Evolutionary conservation across 2,329 filamentous ascomycete genomes (phyloP).

Genomic region (Lachnellula occidentalis): DNA sequence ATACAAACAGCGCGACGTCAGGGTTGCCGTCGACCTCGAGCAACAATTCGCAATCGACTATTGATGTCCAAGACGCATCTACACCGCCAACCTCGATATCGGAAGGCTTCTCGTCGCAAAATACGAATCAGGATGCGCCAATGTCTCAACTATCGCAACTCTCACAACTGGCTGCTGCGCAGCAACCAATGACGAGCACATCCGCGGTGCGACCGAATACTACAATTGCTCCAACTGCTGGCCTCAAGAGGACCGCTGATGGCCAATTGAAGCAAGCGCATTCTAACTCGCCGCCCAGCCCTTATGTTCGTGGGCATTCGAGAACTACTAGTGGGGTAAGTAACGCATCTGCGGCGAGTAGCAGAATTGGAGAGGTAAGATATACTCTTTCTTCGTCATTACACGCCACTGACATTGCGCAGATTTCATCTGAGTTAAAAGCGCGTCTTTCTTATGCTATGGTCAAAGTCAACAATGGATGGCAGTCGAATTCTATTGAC

Average conservation of each 20-base stretch:
- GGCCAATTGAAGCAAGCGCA: slow-evolving; percentile 61
- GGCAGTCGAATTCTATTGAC: slow-evolving; percentile 72
- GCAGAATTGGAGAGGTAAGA: slow-evolving; percentile 70
- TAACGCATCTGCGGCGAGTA: slow-evolving; percentile 51
- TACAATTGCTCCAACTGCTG: slow-evolving; percentile 27
- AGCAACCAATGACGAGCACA: slow-evolving; percentile 32
- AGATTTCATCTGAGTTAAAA: slow-evolving; percentile 58
- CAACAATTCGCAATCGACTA: slow-evolving; percentile 42
- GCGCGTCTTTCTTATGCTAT: slow-evolving; percentile 88
- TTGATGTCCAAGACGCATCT: slow-evolving; percentile 35
- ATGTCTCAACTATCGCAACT: slow-evolving; percentile 50
- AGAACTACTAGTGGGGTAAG: slow-evolving; percentile 67
- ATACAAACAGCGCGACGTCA: slow-evolving; percentile 6
- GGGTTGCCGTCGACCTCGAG: slow-evolving; percentile 28
- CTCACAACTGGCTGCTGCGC: slow-evolving; percentile 52
- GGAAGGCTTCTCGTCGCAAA: slow-evolving; percentile 33
- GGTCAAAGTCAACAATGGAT: slow-evolving; percentile 86
- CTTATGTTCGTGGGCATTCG: slow-evolving; percentile 47
- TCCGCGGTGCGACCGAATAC: slow-evolving; percentile 18
- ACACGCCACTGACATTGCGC: slow-evolving; percentile 15
- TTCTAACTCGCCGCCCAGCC: slow-evolving; percentile 39
- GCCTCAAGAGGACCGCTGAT: slow-evolving; percentile 71
- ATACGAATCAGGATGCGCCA: slow-evolving; percentile 44
- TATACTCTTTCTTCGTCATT: not conserved
- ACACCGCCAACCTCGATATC: slow-evolving; percentile 34